These are phyloP conservation scores for Phialophora expanda DNA, from an alignment of 2,329 filamentous ascomycete genomes.

Conservation along the genomic window DNA sequence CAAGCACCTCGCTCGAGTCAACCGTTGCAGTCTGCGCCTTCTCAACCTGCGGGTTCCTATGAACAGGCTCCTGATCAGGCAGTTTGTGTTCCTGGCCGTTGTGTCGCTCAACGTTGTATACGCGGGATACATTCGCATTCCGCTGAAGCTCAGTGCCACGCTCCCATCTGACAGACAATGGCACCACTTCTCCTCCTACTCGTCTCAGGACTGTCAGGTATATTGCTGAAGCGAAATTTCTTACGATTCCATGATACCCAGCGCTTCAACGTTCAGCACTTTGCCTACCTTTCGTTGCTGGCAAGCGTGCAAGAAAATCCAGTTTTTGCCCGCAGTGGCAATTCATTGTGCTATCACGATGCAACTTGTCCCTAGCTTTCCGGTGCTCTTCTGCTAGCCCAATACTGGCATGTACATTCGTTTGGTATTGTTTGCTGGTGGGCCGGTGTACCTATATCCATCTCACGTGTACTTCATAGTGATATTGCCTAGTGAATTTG, in stretches of 20 bases:
- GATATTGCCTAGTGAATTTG: no score
- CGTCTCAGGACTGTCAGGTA: not conserved
- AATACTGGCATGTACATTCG: not conserved
- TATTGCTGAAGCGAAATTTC: not conserved
- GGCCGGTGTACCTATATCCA: no score
- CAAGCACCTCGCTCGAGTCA: not conserved
- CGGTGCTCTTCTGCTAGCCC: not conserved
- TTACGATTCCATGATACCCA: slow-evolving; percentile 1
- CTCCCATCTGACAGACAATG: not conserved
- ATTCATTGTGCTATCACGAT: not conserved
- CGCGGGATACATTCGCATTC: not conserved
- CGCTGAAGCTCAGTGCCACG: not conserved
- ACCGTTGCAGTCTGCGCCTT: not conserved
- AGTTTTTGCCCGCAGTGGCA: not conserved
- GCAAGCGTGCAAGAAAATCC: not conserved
- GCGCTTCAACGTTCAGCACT: not conserved
- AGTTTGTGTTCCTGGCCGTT: not conserved
- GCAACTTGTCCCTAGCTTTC: not conserved
- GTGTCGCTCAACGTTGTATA: not conserved
- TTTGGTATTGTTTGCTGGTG: not conserved
- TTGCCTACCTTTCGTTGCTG: not conserved
- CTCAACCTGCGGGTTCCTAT: not conserved
- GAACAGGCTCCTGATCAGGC: not conserved
- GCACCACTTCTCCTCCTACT: not conserved
- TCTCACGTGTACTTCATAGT: no score